Base-by-base conservation (phyloP, 305 asterid genomes). In the Vinca major region DNA sequence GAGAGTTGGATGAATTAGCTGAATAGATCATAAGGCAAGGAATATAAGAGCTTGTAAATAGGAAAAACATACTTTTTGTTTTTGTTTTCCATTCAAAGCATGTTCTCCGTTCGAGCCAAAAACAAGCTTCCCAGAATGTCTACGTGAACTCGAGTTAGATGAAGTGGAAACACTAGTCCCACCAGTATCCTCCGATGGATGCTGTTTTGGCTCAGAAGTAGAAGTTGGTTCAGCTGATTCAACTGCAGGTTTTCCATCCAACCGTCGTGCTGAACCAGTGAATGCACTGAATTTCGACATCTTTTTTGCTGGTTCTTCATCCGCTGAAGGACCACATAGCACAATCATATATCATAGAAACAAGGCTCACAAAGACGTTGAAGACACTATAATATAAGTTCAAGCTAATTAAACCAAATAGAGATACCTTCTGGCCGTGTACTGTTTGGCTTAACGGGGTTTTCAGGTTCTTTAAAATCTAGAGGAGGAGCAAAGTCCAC, bases 401-500 rank as follows among this genome's bases (percentile, higher is more conserved):
- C 65, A 43, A 54, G 56, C 37, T 20, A 66, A 41, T 13, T 3
- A 56, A 33, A 2, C 39, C 26, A 40, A 62, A 9, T n/a, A 52
- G 33, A 67, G 11, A 41, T 51, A 79, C 80, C 82, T 69, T 77
- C 75, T 57, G 74, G 69, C 10, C 51, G 69, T 57, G 71, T 61
- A 64, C 69, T 75, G 65, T 67, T 73, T 44, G 73, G 19, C 48
- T 60, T 52, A 12, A 53, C 72, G 12, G 71, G 80, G 55, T 67
- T 71, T 36, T 75, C 80, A 0, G 82, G 82, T 63, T 80, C 85
- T 69, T 75, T 78, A 55, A 68, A 80, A 69, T 80, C 84, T 57
- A 77, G 52, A 6, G 84, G 84, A 4, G 84, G 74, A 9, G 82
- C 80, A 53, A 80, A 80, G 17, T 78, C 85, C 45, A 69, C 81